Base-by-base conservation (phyloP, 2,329 filamentous ascomycete species). In the Claviceps arundinis region DNA sequence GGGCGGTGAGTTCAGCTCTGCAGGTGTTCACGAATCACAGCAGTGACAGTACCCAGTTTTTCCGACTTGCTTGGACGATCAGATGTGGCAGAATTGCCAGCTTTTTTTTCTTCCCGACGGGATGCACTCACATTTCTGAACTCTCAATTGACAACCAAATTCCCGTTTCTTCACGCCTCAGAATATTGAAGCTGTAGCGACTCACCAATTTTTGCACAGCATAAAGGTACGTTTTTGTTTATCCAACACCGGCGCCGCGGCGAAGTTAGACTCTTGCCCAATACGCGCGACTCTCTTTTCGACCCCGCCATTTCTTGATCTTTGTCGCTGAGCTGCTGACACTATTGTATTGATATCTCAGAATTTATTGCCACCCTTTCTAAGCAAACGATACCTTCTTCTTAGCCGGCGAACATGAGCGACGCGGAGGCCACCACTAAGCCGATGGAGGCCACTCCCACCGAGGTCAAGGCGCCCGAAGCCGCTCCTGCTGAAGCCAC, bases 401-500 rank as follows among this genome's bases (percentile, higher is more conserved):
- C 16, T 11, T 13, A 47, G 24, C 19, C 19, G 14, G 22, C 37
- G 22, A 47, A 49, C 14, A 57, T 57, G 56, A 56, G 55, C 50
- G 56, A 55, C 47, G 51, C 37, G n/a, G 63, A 59, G 34, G 59
- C 64, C 47, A 51, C 57, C 30, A 54, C 54, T 60, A 62, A 50
- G 58, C 59, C 47, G 58, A 60, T 53, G 43, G 59, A 62, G 55
- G 42, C 19, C 37, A 37, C 64, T 26, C 61, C 66, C 45, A 55
- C 59, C 13, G 56, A 54, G 9, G 59, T 64, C 11, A 34, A 34
- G 9, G 30, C 30, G 30, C 30, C 30, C 30, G 60, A 62, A 50
- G 58, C 58, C 48, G 58, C 60, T 53, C 50, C 58, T 47, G 58
- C 61, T 43, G 59, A 62, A 55, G 42, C 19, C 37, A 13, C 64